Evolutionary conservation across 2,329 filamentous ascomycete genomes (phyloP).

Genomic region (Xylaria sp.): DNA sequence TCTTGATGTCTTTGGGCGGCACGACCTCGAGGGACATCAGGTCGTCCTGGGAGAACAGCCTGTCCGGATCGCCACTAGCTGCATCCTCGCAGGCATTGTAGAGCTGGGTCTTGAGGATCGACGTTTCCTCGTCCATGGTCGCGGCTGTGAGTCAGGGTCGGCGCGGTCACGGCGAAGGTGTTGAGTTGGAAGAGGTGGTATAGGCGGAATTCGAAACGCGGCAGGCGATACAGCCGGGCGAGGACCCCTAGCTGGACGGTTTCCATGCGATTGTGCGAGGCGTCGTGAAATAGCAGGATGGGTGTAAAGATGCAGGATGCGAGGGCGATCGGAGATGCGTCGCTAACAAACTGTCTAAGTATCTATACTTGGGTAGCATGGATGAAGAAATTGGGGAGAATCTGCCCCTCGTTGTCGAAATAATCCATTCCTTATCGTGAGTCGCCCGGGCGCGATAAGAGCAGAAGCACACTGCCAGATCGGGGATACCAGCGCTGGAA

Average conservation of each 20-base stretch:
- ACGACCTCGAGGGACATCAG: constrained; percentile 60
- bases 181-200: constrained; percentile 23
- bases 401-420: background rate
- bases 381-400: background rate
- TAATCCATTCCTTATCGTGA: background rate
- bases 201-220: constrained; percentile 24
- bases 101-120: constrained; percentile 56
- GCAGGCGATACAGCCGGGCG: constrained; percentile 24
- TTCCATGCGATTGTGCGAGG: constrained; percentile 15
- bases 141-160: background rate
- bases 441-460: background rate
- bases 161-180: constrained; percentile 2
- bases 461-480: no score
- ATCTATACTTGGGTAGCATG: no score
- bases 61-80: constrained; percentile 43
- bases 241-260: constrained; percentile 24
- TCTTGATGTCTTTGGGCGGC: constrained; percentile 57
- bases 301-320: no score
- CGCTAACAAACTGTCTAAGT: no score
- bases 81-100: constrained; percentile 59
- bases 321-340: no score
- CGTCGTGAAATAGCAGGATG: background rate
- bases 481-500: no score
- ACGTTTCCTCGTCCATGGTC: constrained; percentile 36
- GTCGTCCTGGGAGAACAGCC: constrained; percentile 61